Percentiles rank a stretch among this genome's conserved stretches.
phyloP scores from a whole-genome alignment of 257 asterid genomes.

The Salvia miltiorrhiza region DNA sequence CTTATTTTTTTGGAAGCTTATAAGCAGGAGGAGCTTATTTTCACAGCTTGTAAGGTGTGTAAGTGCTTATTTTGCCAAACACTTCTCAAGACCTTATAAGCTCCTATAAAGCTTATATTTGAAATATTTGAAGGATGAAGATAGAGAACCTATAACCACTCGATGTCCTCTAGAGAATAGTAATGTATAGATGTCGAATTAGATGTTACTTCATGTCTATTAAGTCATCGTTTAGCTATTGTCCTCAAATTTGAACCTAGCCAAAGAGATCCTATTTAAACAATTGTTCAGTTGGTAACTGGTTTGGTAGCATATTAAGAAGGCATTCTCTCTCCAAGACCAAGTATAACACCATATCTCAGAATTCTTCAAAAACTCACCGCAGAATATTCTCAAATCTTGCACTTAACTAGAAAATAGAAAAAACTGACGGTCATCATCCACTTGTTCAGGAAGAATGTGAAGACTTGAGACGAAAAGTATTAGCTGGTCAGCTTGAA shows the following conservation, averaged over 20 bases:
- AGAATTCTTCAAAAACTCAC: background rate
- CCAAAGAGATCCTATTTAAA: background rate
- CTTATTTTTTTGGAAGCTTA: too few relatives aligned
- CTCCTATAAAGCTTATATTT: too few relatives aligned
- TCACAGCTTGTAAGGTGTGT: too few relatives aligned
- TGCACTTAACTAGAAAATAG: background rate
- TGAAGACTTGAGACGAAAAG: constrained; percentile 46
- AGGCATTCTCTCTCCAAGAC: background rate
- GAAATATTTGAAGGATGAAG: background rate
- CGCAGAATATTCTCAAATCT: background rate
- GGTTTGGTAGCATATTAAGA: background rate
- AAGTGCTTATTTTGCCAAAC: too few relatives aligned
- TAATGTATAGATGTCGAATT: background rate
- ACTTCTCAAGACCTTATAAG: too few relatives aligned
- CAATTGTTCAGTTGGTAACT: background rate
- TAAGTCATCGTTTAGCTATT: background rate
- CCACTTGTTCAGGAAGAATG: constrained; percentile 63
- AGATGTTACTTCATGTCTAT: background rate
- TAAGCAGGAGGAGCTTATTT: too few relatives aligned
- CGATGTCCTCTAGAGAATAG: background rate
- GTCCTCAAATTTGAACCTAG: constrained; percentile 2
- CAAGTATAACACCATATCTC: background rate
- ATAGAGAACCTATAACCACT: constrained; percentile 1
- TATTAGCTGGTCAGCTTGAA: constrained; percentile 52
- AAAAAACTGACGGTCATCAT: constrained; percentile 7